These are phyloP conservation scores for Botrytis elliptica DNA, from an alignment of 2,329 filamentous ascomycete genomes.

Conservation along the genomic window DNA sequence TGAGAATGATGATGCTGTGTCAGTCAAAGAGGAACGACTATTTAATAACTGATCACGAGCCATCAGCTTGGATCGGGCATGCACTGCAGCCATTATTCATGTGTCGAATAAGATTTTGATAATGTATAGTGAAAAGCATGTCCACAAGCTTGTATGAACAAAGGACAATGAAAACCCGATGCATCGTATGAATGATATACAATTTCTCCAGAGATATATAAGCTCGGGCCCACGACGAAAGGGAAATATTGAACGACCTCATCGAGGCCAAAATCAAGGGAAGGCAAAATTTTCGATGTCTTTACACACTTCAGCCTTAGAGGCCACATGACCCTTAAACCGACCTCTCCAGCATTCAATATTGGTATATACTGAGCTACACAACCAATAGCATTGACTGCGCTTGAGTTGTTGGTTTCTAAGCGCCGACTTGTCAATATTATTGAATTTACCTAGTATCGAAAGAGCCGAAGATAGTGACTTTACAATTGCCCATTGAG, in stretches of 20 bases:
- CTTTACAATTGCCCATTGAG: too few species aligned
- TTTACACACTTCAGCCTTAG: conserved; percentile 9
- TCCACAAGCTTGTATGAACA: neutral
- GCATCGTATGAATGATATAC: conserved; percentile 4
- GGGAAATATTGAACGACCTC: neutral
- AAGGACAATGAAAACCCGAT: neutral
- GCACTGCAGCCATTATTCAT: neutral
- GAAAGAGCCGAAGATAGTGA: neutral
- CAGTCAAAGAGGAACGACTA: neutral
- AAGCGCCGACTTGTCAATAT: neutral
- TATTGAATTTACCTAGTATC: neutral
- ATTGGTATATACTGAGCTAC: neutral
- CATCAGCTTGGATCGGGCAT: neutral
- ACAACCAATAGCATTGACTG: neutral
- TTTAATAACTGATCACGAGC: neutral
- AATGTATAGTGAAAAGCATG: neutral
- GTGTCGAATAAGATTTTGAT: neutral
- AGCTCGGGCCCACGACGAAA: neutral
- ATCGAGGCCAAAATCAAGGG: neutral
- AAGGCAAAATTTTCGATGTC: neutral
- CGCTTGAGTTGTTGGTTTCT: neutral
- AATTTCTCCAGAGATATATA: neutral
- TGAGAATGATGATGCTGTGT: neutral
- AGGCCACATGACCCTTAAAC: neutral
- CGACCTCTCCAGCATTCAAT: neutral